Evolutionary conservation across 2,329 filamentous ascomycete species (phyloP).

Genomic region (Fusarium liriodendri): DNA sequence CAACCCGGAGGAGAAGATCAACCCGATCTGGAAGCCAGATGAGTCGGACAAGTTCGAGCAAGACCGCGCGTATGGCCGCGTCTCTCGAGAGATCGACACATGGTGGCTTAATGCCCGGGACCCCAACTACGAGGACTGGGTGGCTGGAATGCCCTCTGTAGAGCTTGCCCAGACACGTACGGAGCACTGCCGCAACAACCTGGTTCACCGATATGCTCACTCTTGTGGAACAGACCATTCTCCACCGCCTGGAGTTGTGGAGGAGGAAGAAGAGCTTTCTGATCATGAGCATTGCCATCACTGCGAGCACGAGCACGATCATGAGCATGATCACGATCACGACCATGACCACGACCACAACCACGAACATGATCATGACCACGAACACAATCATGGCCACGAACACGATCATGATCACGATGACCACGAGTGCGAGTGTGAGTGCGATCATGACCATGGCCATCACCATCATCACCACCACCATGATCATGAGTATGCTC

Average conservation of each 20-base stretch:
- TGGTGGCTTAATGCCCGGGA: slow-evolving; percentile 74
- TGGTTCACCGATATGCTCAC: slow-evolving; percentile 66
- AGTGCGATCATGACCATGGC: slow-evolving; percentile 37
- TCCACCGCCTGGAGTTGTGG: slow-evolving; percentile 48
- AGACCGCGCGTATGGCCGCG: slow-evolving; percentile 68
- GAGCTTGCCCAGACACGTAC: slow-evolving; percentile 68
- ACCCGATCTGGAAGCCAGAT: slow-evolving; percentile 63
- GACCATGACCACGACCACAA: slow-evolving; percentile 48
- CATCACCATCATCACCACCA: slow-evolving; percentile 48
- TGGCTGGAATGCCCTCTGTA: slow-evolving; percentile 68
- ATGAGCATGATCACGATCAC: slow-evolving; percentile 45
- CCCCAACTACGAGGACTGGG: slow-evolving; percentile 69
- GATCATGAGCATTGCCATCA: slow-evolving; percentile 53
- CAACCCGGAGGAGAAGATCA: slow-evolving; percentile 56
- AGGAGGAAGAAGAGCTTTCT: slow-evolving; percentile 48
- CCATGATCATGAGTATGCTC: slow-evolving; percentile 52
- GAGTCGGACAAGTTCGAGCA: slow-evolving; percentile 68
- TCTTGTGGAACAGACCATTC: slow-evolving; percentile 58
- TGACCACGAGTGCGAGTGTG: slow-evolving; percentile 42
- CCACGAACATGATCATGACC: slow-evolving; percentile 37
- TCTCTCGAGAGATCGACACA: slow-evolving; percentile 72
- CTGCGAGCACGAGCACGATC: slow-evolving; percentile 40
- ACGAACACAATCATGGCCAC: slow-evolving; percentile 43
- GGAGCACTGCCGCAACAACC: slow-evolving; percentile 68
- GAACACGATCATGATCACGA: slow-evolving; percentile 45